Conservation (phyloP, 1,284 basidiomycete species). For the Fistulinella cinereoalba region DNA sequence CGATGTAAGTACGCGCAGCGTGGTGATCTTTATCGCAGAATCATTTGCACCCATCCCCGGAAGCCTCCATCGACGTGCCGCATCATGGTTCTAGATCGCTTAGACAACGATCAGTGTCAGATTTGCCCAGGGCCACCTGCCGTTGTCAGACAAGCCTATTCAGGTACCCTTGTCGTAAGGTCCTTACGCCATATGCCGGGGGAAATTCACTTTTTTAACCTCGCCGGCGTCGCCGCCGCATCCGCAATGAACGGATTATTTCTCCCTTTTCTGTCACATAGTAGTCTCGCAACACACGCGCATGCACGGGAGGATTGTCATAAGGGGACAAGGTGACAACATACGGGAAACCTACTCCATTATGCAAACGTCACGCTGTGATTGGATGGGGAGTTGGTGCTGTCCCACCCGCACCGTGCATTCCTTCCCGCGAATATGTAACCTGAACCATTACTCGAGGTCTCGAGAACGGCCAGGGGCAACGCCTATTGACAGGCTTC, state of each 20-base stretch:
- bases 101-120: neutral
- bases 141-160: constrained; percentile 1
- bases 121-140: neutral
- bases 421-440: constrained; percentile 23
- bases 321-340: constrained; percentile 6
- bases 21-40: neutral
- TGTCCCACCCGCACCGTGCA: neutral
- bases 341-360: neutral
- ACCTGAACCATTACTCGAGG: constrained; percentile 7
- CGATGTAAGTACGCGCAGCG: no score
- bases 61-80: neutral
- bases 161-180: constrained; percentile 12
- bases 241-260: neutral
- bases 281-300: neutral
- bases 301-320: neutral
- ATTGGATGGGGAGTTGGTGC: neutral
- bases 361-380: neutral
- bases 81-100: neutral
- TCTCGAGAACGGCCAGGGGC: constrained; percentile 11
- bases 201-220: constrained; percentile 8
- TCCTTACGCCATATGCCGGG: constrained; percentile 11
- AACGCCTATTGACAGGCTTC: constrained; percentile 5
- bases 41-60: neutral
- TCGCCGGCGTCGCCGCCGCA: constrained; percentile 10
- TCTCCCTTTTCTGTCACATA: neutral